These are phyloP conservation scores for Singerocomus inundabilis DNA, from an alignment of 1,284 basidiomycete genomes.

Conservation along the genomic window DNA sequence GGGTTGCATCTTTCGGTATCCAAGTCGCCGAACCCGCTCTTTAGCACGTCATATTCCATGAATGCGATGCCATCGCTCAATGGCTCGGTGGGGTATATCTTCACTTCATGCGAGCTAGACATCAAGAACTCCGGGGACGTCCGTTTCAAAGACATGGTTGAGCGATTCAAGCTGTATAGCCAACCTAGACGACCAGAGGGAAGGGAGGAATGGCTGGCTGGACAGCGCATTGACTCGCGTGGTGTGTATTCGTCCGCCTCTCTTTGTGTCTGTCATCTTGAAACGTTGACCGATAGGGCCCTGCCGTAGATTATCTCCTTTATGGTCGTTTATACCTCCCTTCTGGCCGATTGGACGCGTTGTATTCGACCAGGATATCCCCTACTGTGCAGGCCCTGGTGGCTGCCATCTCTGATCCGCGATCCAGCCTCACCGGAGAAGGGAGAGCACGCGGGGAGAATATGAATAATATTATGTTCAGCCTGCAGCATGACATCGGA, in stretches of 20 bases:
- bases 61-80: conserved; percentile 89
- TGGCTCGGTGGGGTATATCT: conserved; percentile 93
- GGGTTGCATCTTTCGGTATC: conserved; percentile 83
- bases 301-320: conserved; percentile 74
- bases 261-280: conserved; percentile 11
- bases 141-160: conserved; percentile 85
- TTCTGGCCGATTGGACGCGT: conserved; percentile 81
- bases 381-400: conserved; percentile 70
- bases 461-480: conserved; percentile 80
- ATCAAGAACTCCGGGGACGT: conserved; percentile 71
- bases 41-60: conserved; percentile 89
- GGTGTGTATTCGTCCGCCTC: conserved; percentile 48
- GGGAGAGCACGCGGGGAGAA: conserved; percentile 43
- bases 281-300: conserved; percentile 20
- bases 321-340: conserved; percentile 94
- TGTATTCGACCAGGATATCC: conserved; percentile 81
- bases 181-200: conserved; percentile 73
- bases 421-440: conserved; percentile 45
- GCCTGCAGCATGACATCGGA: conserved; percentile 89
- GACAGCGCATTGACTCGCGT: conserved; percentile 72
- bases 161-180: conserved; percentile 79
- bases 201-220: conserved; percentile 78
- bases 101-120: conserved; percentile 79
- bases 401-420: conserved; percentile 75
- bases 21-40: conserved; percentile 86